These are phyloP conservation scores for Acacia pycnantha DNA, from an alignment of 331 rosid species.

Conservation along the genomic window DNA sequence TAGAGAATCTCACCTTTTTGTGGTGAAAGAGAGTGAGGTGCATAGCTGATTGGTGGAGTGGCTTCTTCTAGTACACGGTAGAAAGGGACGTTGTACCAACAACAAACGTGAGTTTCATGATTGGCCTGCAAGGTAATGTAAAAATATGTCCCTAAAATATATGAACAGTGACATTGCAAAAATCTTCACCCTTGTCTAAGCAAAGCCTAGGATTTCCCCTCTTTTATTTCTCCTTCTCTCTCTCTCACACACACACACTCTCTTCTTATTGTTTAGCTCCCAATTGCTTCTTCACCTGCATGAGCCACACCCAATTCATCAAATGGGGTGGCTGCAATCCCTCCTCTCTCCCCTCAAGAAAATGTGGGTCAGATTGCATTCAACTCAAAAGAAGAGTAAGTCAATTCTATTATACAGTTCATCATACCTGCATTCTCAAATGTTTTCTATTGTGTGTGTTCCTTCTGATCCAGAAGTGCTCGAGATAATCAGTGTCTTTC, in stretches of 20 bases:
- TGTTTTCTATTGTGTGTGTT: not conserved
- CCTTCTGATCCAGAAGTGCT: not conserved
- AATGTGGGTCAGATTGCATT: conserved; percentile 78
- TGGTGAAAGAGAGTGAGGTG: conserved; percentile 50
- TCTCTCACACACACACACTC: not conserved
- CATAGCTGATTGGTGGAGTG: conserved; percentile 66
- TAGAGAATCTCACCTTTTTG: conserved; percentile 9
- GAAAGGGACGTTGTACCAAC: conserved; percentile 53
- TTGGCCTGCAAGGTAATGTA: conserved; percentile 49
- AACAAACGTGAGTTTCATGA: conserved; percentile 55
- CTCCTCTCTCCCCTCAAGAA: conserved; percentile 90
- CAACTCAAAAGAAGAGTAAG: conserved; percentile 85
- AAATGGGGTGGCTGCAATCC: conserved; percentile 99
- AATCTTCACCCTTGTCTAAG: conserved; percentile 75
- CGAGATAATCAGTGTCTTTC: not conserved
- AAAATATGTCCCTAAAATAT: conserved; percentile 22
- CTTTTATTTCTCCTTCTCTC: conserved; percentile 6
- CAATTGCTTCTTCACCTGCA: conserved; percentile 36
- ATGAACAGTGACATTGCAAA: conserved; percentile 40
- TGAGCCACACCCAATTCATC: conserved; percentile 60
- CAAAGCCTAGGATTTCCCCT: conserved; percentile 44
- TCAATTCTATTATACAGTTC: conserved; percentile 6
- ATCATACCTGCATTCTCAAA: conserved; percentile 27
- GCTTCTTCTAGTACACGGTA: conserved; percentile 59
- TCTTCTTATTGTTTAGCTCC: conserved; percentile 36